Base-by-base conservation (phyloP, 306 rosid genomes). In the Crataegus laevigata region DNA sequence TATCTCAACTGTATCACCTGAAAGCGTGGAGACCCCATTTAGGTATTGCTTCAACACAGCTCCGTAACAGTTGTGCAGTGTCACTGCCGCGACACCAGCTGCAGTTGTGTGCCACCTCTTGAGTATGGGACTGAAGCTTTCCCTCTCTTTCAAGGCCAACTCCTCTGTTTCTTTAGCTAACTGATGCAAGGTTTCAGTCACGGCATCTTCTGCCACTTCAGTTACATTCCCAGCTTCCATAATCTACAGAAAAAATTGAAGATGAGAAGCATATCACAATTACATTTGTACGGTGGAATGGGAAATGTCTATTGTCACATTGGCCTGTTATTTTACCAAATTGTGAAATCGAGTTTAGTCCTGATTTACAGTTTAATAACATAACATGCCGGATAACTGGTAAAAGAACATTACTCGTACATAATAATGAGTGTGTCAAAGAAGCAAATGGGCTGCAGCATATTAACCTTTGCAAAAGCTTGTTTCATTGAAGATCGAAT, bases 111-210 rank as follows among this genome's bases (percentile, higher is more conserved):
- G 89, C 93, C 96, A 94, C 85, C 80, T 92, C 82, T 77, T 89
- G 19, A 92, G 77, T 17, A 85, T 84, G 61, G 93, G 90, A 78
- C 89, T 94, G 38, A 78, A 94, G 79, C 78, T 81, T 51, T 89
- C 96, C 83, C 93, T 88, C 87, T 94, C 99, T 75, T 80, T 94
- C 71, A 73, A 50, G 34, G 97, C 93, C 72, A 90, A 85, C 11
- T 84, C 87, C 61, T 94, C 98, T 5, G 93, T 94, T 63, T 92
- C 96, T 77, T 90, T 82, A 13, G 99, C 98, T 73, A 94, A 69
- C 22, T 87, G 87, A 77, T 90, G 80, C 57, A 94, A 62, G 47
- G 83, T 78, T 54, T 82, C 84, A 29, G 82, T 83, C 50, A 77
- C 76, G n/a, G 82, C 77, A 28, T 84, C 97, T 19, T 83, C 93